phyloP scores from a whole-genome alignment of 768 basidiomycete genomes.

The Mycena chlorophos region DNA sequence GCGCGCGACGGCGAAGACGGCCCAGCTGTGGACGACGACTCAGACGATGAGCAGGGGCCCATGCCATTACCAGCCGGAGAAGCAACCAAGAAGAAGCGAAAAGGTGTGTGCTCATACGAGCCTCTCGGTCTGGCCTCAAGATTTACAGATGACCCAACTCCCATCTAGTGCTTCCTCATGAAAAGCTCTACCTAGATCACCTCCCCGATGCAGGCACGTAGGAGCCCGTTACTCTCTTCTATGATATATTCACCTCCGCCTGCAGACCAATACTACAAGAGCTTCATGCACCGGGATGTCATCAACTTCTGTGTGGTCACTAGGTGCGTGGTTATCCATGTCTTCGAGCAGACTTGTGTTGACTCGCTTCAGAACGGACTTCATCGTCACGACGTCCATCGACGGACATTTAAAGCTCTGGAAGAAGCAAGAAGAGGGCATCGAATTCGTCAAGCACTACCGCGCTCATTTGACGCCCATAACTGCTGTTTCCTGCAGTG shows the following conservation, averaged over 20 bases:
- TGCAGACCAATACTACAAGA: conserved; percentile 88
- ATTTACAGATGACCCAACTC: conserved; percentile 29
- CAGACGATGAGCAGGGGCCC: conserved; percentile 79
- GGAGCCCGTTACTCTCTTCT: neutral
- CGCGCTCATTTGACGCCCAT: conserved; percentile 86
- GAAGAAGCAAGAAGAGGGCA: conserved; percentile 95
- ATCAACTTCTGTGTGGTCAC: conserved; percentile 89
- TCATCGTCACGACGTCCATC: conserved; percentile 89
- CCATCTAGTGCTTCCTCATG: conserved; percentile 82
- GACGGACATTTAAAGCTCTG: conserved; percentile 98
- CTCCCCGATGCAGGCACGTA: conserved; percentile 71
- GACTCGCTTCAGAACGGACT: conserved; percentile 70
- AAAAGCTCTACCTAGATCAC: conserved; percentile 89
- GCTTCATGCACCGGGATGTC: conserved; percentile 96
- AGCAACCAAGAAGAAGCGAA: conserved; percentile 73
- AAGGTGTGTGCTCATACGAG: conserved; percentile 52
- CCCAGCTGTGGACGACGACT: conserved; percentile 48
- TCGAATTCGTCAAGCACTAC: conserved; percentile 99
- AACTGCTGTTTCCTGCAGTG: conserved; percentile 78
- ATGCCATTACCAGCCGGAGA: conserved; percentile 69
- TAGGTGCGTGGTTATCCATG: conserved; percentile 58
- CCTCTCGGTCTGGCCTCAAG: conserved; percentile 32
- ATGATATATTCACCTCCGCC: neutral
- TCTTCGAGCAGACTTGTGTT: neutral
- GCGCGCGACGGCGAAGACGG: conserved; percentile 40